Percentiles rank a stretch among this genome's conserved stretches.
Conservation (phyloP, 2,329 filamentous ascomycete genomes). For the Aureobasidium sp. region DNA sequence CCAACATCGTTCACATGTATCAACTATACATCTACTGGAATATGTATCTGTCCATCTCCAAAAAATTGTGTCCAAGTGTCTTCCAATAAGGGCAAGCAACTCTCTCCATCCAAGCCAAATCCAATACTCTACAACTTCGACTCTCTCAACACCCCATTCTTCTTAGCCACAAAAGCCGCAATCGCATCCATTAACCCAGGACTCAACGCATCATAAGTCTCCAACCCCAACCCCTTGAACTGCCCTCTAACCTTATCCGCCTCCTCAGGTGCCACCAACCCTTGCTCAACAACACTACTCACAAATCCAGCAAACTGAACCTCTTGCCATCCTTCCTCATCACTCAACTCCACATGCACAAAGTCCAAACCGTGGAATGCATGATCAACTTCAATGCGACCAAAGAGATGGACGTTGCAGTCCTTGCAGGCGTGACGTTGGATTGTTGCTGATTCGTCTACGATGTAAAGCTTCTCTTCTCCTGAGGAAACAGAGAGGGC, state of each 20-base stretch:
- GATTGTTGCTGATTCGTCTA: slow-evolving; percentile 65
- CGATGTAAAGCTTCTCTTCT: slow-evolving; percentile 60
- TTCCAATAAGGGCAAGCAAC: no score
- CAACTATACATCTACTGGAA: no score
- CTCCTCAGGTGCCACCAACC: slow-evolving; percentile 57
- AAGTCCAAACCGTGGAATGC: slow-evolving; percentile 76
- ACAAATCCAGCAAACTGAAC: slow-evolving; percentile 77
- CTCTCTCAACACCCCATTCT: slow-evolving; percentile 17
- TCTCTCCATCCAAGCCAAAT: no score
- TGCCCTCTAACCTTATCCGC: slow-evolving; percentile 62
- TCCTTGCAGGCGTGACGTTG: slow-evolving; percentile 66
- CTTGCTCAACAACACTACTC: slow-evolving; percentile 74
- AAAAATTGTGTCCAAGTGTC: no score
- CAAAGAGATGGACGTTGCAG: slow-evolving; percentile 70
- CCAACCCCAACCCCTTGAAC: slow-evolving; percentile 61
- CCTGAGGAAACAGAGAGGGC: slow-evolving; percentile 65
- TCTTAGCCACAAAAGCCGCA: slow-evolving; percentile 20
- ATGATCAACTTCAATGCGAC: slow-evolving; percentile 70
- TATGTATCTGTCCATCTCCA: no score
- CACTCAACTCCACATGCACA: slow-evolving; percentile 69
- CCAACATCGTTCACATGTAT: no score
- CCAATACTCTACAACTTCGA: slow-evolving; percentile 13
- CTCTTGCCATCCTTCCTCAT: slow-evolving; percentile 73
- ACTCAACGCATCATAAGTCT: slow-evolving; percentile 69
- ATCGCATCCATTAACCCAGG: slow-evolving; percentile 67